Conservation (phyloP, 1,284 basidiomycete genomes). For the Pseudozyma pruni region DNA sequence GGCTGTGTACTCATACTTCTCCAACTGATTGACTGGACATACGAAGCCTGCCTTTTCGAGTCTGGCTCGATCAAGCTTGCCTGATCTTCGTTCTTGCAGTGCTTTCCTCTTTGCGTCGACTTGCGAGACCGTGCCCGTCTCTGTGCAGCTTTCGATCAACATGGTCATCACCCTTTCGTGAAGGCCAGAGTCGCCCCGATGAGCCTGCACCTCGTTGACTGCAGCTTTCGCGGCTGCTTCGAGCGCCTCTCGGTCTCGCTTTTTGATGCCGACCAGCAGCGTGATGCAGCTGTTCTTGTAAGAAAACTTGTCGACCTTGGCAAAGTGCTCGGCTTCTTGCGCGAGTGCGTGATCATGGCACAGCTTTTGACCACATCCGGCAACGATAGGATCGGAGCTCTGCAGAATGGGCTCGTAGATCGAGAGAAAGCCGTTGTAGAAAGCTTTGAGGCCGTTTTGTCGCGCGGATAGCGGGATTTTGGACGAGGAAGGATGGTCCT, state of each 20-base stretch:
- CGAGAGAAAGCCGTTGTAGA: constrained; percentile 36
- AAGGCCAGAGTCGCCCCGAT: constrained; percentile 7
- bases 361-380: constrained; percentile 30
- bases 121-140: constrained; percentile 48
- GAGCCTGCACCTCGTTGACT: constrained; percentile 6
- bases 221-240: constrained; percentile 20
- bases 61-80: constrained; percentile 39
- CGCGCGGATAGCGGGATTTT: constrained; percentile 45
- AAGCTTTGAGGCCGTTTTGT: constrained; percentile 48
- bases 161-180: constrained; percentile 10
- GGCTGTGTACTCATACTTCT: constrained; percentile 47
- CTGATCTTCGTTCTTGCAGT: constrained; percentile 13
- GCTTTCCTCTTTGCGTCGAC: constrained; percentile 49
- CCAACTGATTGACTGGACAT: constrained; percentile 50
- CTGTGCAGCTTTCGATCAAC: constrained; percentile 38
- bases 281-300: constrained; percentile 56
- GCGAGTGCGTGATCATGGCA: constrained; percentile 38
- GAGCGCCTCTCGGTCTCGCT: constrained; percentile 38
- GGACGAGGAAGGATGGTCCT: constrained; percentile 42
- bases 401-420: constrained; percentile 49
- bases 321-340: constrained; percentile 49
- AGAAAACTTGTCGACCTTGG: constrained; percentile 27
- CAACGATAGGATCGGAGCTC: constrained; percentile 31
- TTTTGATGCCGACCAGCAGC: constrained; percentile 51
- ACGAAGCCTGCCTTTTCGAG: constrained; percentile 48